Evolutionary conservation across 2,329 filamentous ascomycete species (phyloP), one percentile per base, ranked within the genome.

Genomic region (Pseudopyrenochaeta lycopersici): DNA sequence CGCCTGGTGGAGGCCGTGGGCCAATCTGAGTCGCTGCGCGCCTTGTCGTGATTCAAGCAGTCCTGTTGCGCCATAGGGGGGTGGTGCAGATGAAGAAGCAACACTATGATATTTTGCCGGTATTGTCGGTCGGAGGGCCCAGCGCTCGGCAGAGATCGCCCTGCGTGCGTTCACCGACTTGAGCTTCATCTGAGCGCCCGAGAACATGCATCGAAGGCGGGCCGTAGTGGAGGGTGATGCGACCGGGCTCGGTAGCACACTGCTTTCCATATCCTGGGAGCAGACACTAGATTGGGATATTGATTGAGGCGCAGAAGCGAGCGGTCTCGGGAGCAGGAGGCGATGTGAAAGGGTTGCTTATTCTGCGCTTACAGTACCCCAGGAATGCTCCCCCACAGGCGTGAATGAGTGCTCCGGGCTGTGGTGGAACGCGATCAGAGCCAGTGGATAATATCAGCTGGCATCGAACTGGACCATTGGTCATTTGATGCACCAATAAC

Each of bases 201-300:
- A 52, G 57, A 54, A 54, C 49, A 49, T 50, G 59, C 60, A 60
- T 62, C 43, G 40, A 58, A 53, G 56, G 62, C 63, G 62, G 65
- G 55, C 62, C 56, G 63, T 49, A 52, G 54, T 52, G 50, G 44
- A 59, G 43, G 44, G 41, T 51, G 54, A 46, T 33, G 44, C 27
- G 30, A 47, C 27, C 49, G 46, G 46, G 53, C 42, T 54, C 36
- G 50, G 52, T 52, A 46, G 56, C 50, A 56, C 43, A 43, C 35
- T 45, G 39, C 15, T 23, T 23, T 18, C 18, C 46, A 44, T 33
- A 36, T 32, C 27, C 43, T 33, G 15, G 46, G 31, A 60, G 58
- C 57, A 62, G 55, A 39, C 46, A 52, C 49, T 49, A 60, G 64
- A 59, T 63, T 49, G 64, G 44, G 53, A 61, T 58, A 44, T 30